Conservation (phyloP, 1,284 basidiomycete species). For the Ustilago xerochloae region DNA sequence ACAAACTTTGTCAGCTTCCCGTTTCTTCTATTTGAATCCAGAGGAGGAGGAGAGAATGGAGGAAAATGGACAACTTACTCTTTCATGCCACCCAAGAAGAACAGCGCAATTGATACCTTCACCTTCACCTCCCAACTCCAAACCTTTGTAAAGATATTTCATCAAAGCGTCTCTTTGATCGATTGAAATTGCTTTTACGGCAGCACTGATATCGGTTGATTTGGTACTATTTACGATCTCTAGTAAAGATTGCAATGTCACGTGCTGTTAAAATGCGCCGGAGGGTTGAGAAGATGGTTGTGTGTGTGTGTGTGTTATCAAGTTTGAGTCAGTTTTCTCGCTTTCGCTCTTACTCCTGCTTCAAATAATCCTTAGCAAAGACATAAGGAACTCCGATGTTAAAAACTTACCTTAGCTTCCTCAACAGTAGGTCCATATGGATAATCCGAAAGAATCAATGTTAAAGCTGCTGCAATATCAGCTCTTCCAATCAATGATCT, state of each 20-base stretch:
- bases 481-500: constrained; percentile 74
- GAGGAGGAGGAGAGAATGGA: neutral
- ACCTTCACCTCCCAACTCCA: constrained; percentile 72
- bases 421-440: constrained; percentile 58
- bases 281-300: neutral
- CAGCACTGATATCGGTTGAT: constrained; percentile 82
- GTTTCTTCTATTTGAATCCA: neutral
- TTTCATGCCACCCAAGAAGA: constrained; percentile 93
- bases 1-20: neutral
- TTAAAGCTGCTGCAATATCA: too few relatives aligned
- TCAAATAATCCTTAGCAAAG: too few relatives aligned
- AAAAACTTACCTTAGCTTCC: constrained; percentile 56
- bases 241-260: constrained; percentile 85
- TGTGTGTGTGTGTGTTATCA: neutral
- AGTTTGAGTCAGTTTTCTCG: too few relatives aligned
- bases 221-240: constrained; percentile 95
- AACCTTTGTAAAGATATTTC: constrained; percentile 98
- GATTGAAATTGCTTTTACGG: constrained; percentile 79
- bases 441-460: constrained; percentile 57
- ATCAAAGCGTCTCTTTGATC: constrained; percentile 91
- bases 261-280: constrained; percentile 16
- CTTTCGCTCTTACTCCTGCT: too few relatives aligned
- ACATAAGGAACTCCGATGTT: neutral
- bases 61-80: too few relatives aligned
- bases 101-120: constrained; percentile 74